These are phyloP conservation scores for Penicillium subrubescens DNA, from an alignment of 495 filamentous ascomycete genomes.

Conservation along the genomic window DNA sequence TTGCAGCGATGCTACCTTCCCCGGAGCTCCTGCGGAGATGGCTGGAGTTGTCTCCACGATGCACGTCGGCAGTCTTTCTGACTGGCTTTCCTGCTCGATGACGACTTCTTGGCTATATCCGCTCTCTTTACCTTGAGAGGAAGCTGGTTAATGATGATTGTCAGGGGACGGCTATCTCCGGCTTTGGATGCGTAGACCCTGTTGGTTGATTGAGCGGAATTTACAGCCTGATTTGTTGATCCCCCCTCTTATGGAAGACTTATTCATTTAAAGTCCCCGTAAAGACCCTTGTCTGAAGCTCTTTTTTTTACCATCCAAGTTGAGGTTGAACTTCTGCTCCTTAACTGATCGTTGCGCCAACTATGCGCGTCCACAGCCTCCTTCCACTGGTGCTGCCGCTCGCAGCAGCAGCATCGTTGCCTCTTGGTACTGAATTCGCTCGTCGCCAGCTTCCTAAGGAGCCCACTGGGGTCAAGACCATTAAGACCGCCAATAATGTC, in stretches of 20 bases:
- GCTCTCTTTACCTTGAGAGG: slow-evolving; percentile 4
- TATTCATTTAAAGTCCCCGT: slow-evolving; percentile 5
- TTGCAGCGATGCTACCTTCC: slow-evolving; percentile 19
- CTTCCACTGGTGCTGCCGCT: slow-evolving; percentile 31
- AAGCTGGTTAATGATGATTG: slow-evolving; percentile 11
- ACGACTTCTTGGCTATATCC: slow-evolving; percentile 7
- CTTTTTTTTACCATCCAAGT: neutral
- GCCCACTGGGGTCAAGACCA: slow-evolving; percentile 57
- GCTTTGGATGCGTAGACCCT: neutral
- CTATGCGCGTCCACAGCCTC: slow-evolving; percentile 32
- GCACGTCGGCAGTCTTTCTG: neutral
- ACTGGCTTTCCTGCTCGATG: slow-evolving; percentile 6
- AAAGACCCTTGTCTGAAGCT: neutral
- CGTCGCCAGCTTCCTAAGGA: slow-evolving; percentile 48
- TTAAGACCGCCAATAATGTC: slow-evolving; percentile 58
- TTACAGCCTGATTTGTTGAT: neutral
- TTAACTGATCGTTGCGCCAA: slow-evolving; percentile 12
- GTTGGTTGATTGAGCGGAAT: neutral
- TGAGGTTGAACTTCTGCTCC: neutral
- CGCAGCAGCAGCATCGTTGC: slow-evolving; percentile 24
- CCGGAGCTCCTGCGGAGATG: slow-evolving; percentile 33
- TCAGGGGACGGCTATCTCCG: slow-evolving; percentile 11
- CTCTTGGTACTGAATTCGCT: slow-evolving; percentile 22
- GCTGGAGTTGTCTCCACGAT: slow-evolving; percentile 14
- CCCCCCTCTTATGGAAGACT: neutral